These are phyloP conservation scores for Moniliophthora roreri DNA, from an alignment of 1,284 basidiomycete species.

Conservation along the genomic window DNA sequence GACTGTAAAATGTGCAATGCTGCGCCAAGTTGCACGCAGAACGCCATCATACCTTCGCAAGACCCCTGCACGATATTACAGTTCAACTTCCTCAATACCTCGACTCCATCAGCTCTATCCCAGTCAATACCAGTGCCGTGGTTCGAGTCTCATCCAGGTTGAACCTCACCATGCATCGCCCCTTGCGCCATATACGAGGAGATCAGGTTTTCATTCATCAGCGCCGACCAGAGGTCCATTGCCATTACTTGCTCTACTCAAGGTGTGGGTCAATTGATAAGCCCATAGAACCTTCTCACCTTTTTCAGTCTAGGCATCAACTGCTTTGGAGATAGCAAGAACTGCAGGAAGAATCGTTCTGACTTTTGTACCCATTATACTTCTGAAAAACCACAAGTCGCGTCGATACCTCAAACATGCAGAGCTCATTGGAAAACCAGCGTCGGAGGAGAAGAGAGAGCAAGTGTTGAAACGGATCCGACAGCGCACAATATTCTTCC, in stretches of 20 bases:
- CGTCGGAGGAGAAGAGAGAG: constrained; percentile 51
- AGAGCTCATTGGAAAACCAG: constrained; percentile 46
- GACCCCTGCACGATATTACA: background rate
- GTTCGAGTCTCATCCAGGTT: constrained; percentile 12
- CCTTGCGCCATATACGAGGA: background rate
- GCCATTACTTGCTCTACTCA: constrained; percentile 36
- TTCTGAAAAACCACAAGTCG: constrained; percentile 55
- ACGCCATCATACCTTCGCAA: background rate
- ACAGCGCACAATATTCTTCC: constrained; percentile 48
- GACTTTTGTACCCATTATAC: constrained; percentile 67
- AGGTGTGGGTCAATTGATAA: constrained; percentile 29
- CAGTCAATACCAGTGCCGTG: constrained; percentile 9
- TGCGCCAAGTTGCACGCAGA: constrained; percentile 21
- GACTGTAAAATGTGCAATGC: constrained; percentile 24
- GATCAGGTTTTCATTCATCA: constrained; percentile 37
- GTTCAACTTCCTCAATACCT: background rate
- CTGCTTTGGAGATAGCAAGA: constrained; percentile 61
- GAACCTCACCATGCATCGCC: background rate
- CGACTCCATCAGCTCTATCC: background rate
- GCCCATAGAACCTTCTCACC: constrained; percentile 3
- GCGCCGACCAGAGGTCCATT: constrained; percentile 26
- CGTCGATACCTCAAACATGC: constrained; percentile 53
- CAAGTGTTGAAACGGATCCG: constrained; percentile 47
- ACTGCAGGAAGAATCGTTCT: constrained; percentile 68
- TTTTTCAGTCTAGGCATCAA: constrained; percentile 41